Conservation (phyloP, 306 rosid genomes). For the Elaeagnus macrophylla region DNA sequence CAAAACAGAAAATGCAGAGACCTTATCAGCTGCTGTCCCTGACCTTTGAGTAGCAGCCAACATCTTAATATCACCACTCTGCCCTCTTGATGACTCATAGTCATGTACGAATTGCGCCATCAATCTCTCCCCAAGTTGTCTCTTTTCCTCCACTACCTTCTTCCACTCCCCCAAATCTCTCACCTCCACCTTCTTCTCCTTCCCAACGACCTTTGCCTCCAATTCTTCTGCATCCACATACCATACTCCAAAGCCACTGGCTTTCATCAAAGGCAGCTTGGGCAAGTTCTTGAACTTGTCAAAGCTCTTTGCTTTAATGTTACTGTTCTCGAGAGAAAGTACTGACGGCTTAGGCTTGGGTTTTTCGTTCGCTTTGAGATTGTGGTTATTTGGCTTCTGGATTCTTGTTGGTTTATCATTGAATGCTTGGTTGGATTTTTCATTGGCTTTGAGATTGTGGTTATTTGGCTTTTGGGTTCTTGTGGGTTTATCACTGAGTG, state of each 20-base stretch:
- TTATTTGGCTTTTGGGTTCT: too few relatives aligned
- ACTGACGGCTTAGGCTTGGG: slow-evolving; percentile 53
- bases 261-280: slow-evolving; percentile 65
- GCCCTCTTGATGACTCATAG: slow-evolving; percentile 70
- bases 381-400: slow-evolving; percentile 26
- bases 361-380: slow-evolving; percentile 22
- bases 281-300: slow-evolving; percentile 52
- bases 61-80: slow-evolving; percentile 83
- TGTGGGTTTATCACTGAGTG: too few relatives aligned
- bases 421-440: neutral
- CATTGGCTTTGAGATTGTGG: neutral
- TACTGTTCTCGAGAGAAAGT: slow-evolving; percentile 34
- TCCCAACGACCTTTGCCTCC: slow-evolving; percentile 54
- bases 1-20: slow-evolving; percentile 79
- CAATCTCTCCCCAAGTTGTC: slow-evolving; percentile 68
- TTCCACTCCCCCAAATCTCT: slow-evolving; percentile 58
- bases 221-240: slow-evolving; percentile 59
- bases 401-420: neutral
- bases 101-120: slow-evolving; percentile 70
- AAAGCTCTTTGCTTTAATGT: slow-evolving; percentile 29
- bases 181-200: slow-evolving; percentile 42
- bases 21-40: slow-evolving; percentile 88
- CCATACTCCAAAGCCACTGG: slow-evolving; percentile 64
- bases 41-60: slow-evolving; percentile 79
- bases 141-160: slow-evolving; percentile 54